Base-by-base conservation (phyloP, 75 land plant genomes). In the Azolla pinnata region DNA sequence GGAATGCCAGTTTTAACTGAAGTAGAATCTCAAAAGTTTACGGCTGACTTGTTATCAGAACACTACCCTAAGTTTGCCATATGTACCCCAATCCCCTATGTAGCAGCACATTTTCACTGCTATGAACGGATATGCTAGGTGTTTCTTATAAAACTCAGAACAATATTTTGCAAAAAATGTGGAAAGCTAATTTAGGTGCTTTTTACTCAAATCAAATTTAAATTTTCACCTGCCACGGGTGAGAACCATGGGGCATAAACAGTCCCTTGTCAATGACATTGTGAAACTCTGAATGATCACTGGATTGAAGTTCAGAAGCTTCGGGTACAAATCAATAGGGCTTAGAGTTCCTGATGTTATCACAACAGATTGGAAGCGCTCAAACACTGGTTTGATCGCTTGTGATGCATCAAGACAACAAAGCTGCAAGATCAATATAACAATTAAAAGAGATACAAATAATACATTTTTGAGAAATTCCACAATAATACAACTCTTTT, bases 151-250 rank as follows among this genome's bases (percentile, higher is more conserved):
- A n/a, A n/a, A n/a, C n/a, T n/a, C n/a, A 35, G 12, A 35, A 5
- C 40, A 35, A 5, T 35, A 35, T 35, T 12, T 5, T 5, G 40
- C 40, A 5, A 5, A 35, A 12, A 35, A 12, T 35, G 5, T 35
- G 40, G 10, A 35, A 35, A 35, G 40, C 5, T 5, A 12, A 5
- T 35, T 35, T 35, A 35, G 40, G 5, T n/a, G n/a, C n/a, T n/a
- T n/a, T n/a, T n/a, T n/a, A n/a, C n/a, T n/a, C n/a, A n/a, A n/a
- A n/a, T n/a, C n/a, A n/a, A n/a, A n/a, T n/a, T n/a, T n/a, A n/a
- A n/a, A n/a, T n/a, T n/a, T n/a, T 67, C 61, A 95, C 99, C 99
- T 95, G 61, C 99, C 99, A 46, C 99, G 90, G 29, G 99, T 86
- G 23, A 95, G 83, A 68, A 95, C 85, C 99, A 95, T 95, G 0